These are phyloP conservation scores for Diaporthe velutina DNA, from an alignment of 2,329 filamentous ascomycete genomes.

Conservation along the genomic window DNA sequence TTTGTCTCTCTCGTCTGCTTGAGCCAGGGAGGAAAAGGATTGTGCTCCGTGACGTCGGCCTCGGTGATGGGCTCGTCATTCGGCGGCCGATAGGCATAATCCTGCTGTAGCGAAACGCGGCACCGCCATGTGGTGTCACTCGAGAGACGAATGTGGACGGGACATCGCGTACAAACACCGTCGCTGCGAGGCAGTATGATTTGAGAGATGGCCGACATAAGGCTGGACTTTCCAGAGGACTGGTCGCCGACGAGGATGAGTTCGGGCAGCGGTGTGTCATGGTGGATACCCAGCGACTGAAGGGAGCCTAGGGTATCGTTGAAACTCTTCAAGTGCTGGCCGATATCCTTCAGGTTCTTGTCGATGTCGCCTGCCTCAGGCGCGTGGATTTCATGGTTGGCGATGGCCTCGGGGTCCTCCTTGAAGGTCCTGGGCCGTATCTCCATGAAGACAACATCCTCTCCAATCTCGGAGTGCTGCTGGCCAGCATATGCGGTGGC, in stretches of 20 bases:
- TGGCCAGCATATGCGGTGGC: slow-evolving; percentile 41
- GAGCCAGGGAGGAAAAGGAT: slow-evolving; percentile 77
- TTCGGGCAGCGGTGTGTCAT: slow-evolving; percentile 79
- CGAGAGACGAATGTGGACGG: slow-evolving; percentile 81
- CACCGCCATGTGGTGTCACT: slow-evolving; percentile 75
- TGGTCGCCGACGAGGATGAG: slow-evolving; percentile 89
- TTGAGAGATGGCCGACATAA: slow-evolving; percentile 75
- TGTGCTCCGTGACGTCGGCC: slow-evolving; percentile 60
- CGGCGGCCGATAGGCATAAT: slow-evolving; percentile 69
- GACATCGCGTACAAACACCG: slow-evolving; percentile 84
- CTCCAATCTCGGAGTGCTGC: slow-evolving; percentile 36
- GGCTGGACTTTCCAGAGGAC: slow-evolving; percentile 82
- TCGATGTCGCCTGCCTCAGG: slow-evolving; percentile 45
- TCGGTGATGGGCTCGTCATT: slow-evolving; percentile 55
- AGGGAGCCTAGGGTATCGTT: slow-evolving; percentile 77
- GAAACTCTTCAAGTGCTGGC: slow-evolving; percentile 72
- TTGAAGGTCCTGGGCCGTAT: slow-evolving; percentile 40
- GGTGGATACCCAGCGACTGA: slow-evolving; percentile 78
- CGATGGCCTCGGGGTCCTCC: slow-evolving; percentile 15
- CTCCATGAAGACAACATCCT: slow-evolving; percentile 47
- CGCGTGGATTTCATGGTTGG: background rate
- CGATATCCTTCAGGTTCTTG: slow-evolving; percentile 65
- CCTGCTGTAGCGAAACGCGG: slow-evolving; percentile 72
- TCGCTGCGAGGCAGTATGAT: slow-evolving; percentile 79
- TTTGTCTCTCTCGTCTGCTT: slow-evolving; percentile 60